These are phyloP conservation scores for Hirschfeldia incana DNA, from an alignment of 345 rosid species.

Conservation along the genomic window DNA sequence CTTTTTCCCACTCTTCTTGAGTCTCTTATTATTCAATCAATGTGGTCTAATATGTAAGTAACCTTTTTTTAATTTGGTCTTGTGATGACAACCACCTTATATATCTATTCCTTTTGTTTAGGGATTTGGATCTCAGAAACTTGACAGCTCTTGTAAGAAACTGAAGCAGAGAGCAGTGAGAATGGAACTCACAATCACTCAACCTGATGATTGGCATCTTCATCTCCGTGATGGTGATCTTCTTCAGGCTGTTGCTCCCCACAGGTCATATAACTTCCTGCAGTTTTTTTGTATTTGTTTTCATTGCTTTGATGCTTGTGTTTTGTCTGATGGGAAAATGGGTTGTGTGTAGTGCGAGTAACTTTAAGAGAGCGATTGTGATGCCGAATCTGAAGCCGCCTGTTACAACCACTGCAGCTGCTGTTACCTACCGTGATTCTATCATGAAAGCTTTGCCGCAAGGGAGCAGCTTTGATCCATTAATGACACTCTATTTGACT, in stretches of 20 bases:
- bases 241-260: constrained; percentile 68
- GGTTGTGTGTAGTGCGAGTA: constrained; percentile 52
- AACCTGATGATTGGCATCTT: constrained; percentile 91
- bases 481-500: constrained; percentile 93
- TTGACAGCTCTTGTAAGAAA: constrained; percentile 30
- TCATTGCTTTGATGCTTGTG: neutral
- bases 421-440: constrained; percentile 60
- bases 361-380: constrained; percentile 82
- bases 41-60: neutral
- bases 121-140: constrained; percentile 36
- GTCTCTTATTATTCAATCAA: constrained; percentile 10
- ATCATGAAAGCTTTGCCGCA: constrained; percentile 65
- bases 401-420: constrained; percentile 73
- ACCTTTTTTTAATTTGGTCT: constrained; percentile 1
- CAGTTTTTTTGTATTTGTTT: neutral
- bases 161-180: constrained; percentile 33
- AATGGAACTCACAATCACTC: constrained; percentile 72
- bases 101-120: neutral
- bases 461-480: constrained; percentile 65
- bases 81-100: neutral
- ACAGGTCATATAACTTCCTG: constrained; percentile 50
- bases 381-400: constrained; percentile 97
- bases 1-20: neutral
- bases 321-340: constrained; percentile 10
- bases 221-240: constrained; percentile 79